Conservation (phyloP, 306 rosid genomes). For the Medicago lupulina region DNA sequence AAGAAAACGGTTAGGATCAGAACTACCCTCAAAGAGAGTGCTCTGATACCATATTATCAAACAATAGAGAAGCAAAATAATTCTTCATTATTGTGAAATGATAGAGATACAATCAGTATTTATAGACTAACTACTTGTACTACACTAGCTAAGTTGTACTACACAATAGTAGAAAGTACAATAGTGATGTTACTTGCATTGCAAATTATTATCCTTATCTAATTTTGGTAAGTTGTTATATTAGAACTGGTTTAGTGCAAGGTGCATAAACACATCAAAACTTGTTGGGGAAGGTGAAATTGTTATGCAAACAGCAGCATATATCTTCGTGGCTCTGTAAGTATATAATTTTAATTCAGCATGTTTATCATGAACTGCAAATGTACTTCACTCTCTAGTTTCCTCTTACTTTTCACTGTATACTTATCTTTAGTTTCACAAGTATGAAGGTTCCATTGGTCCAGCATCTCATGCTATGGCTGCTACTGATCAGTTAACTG, state of each 20-base stretch:
- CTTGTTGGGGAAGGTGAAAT: constrained; percentile 93
- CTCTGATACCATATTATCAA: too few relatives aligned
- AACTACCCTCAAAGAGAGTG: too few relatives aligned
- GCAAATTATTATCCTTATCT: too few relatives aligned
- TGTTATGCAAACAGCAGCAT: constrained; percentile 78
- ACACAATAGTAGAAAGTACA: too few relatives aligned
- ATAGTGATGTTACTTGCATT: too few relatives aligned
- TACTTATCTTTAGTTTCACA: constrained; percentile 42
- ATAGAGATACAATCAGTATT: too few relatives aligned
- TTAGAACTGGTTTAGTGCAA: constrained; percentile 88
- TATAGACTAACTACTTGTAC: too few relatives aligned
- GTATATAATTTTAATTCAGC: constrained; percentile 40
- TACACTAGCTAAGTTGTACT: too few relatives aligned
- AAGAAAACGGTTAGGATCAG: too few relatives aligned
- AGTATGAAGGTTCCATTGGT: constrained; percentile 90
- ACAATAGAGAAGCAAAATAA: too few relatives aligned
- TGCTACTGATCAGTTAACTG: constrained; percentile 77
- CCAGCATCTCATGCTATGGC: constrained; percentile 95
- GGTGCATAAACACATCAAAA: constrained; percentile 92
- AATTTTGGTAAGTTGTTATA: too few relatives aligned
- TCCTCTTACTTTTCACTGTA: background rate
- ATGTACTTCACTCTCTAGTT: background rate
- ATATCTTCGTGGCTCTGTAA: constrained; percentile 83
- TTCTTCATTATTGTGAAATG: too few relatives aligned
- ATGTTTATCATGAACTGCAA: background rate